A percentile compares a stretch with the other conserved stretches of the same genome.
phyloP scores from a whole-genome alignment of 2,329 filamentous ascomycete species.

The Calonectria pteridis region DNA sequence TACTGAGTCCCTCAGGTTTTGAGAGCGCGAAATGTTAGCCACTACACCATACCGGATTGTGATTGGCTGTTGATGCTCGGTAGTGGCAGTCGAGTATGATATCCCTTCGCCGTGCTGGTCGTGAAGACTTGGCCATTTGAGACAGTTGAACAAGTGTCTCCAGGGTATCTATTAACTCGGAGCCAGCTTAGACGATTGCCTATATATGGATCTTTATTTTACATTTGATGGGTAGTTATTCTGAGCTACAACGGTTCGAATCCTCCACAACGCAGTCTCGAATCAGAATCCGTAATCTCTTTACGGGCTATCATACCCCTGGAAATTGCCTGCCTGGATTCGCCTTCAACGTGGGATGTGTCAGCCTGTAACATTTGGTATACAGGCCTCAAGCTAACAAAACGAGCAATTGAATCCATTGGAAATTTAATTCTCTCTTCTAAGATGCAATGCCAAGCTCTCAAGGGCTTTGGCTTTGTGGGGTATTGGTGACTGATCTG shows the following conservation, averaged over 20 bases:
- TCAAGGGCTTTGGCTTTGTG: not conserved
- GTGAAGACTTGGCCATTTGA: not conserved
- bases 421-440: not conserved
- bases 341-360: not conserved
- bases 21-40: conserved; percentile 52
- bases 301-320: not conserved
- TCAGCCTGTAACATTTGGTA: too few relatives aligned
- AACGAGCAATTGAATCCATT: not conserved
- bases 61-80: conserved; percentile 1
- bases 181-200: not conserved
- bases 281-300: not conserved
- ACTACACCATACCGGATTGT: conserved; percentile 50
- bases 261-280: too few relatives aligned
- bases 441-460: not conserved
- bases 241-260: too few relatives aligned
- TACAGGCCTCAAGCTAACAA: not conserved
- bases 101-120: not conserved
- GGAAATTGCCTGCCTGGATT: not conserved
- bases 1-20: conserved; percentile 38
- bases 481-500: not conserved
- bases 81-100: not conserved
- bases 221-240: not conserved
- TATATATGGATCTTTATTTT: not conserved
- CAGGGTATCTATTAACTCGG: not conserved
- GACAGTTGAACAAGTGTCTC: not conserved